Percentiles rank a stretch among this genome's conserved stretches.
Evolutionary conservation across 805 yeast species (phyloP).

Genomic region (Clavispora fructus): DNA sequence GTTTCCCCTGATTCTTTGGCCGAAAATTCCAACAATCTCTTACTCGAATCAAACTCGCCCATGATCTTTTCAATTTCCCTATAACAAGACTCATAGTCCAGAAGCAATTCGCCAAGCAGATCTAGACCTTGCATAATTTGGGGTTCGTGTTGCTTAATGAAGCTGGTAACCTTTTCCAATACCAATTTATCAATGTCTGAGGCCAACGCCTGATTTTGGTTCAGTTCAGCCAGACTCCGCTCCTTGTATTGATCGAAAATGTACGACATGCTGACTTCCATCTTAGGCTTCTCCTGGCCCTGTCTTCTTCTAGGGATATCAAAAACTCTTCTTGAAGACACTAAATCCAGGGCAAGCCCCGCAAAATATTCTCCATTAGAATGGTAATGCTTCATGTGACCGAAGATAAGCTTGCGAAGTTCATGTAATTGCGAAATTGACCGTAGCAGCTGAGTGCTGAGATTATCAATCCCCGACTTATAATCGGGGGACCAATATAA

Average conservation of each 20-base stretch:
- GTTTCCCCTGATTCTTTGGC: not conserved
- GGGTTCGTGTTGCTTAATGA: constrained; percentile 34
- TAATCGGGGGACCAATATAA: constrained; percentile 40
- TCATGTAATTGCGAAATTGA: constrained; percentile 39
- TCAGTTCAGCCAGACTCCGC: constrained; percentile 8
- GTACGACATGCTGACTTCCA: constrained; percentile 7
- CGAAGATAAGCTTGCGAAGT: constrained; percentile 31
- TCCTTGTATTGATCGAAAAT: constrained; percentile 11
- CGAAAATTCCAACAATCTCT: constrained; percentile 27
- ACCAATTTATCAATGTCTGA: constrained; percentile 30
- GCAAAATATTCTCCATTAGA: constrained; percentile 25
- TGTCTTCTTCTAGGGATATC: not conserved
- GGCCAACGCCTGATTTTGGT: constrained; percentile 20
- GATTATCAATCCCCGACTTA: constrained; percentile 28
- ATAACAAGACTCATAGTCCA: constrained; percentile 22
- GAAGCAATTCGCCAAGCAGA: constrained; percentile 18
- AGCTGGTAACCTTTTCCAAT: constrained; percentile 28
- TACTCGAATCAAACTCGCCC: constrained; percentile 24
- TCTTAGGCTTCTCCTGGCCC: not conserved
- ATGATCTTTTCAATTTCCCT: constrained; percentile 24
- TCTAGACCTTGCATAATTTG: constrained; percentile 19
- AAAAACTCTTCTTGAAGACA: not conserved
- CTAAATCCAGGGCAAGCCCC: constrained; percentile 4
- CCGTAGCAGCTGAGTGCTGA: constrained; percentile 24
- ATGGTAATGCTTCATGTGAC: constrained; percentile 31